These are phyloP conservation scores for Alternaria gaisen DNA, from an alignment of 2,329 filamentous ascomycete genomes.

Conservation along the genomic window DNA sequence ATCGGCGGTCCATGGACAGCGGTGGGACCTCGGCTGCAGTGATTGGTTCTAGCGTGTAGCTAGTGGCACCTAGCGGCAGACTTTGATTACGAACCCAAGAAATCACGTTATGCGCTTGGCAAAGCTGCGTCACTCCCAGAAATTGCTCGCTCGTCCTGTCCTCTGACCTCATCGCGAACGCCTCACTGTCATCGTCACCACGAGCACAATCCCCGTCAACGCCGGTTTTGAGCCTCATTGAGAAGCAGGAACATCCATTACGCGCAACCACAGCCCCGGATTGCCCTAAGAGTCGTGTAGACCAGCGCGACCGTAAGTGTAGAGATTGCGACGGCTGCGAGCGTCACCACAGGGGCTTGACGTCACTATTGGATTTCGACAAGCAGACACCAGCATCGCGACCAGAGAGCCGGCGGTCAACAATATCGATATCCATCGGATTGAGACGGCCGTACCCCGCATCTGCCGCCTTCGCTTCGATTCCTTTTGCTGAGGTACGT, in stretches of 20 bases:
- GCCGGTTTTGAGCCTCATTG: constrained; percentile 40
- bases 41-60: constrained; percentile 17
- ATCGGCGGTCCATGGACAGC: constrained; percentile 26
- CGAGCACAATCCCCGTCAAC: constrained; percentile 38
- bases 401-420: constrained; percentile 27
- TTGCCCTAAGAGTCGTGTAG: constrained; percentile 13
- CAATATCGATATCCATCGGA: constrained; percentile 24
- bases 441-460: constrained; percentile 37
- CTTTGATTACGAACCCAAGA: constrained; percentile 29
- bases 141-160: constrained; percentile 44
- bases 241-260: constrained; percentile 22
- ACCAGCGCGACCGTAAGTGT: not conserved
- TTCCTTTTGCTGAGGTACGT: constrained; percentile 41
- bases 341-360: constrained; percentile 38
- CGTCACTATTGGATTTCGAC: constrained; percentile 39
- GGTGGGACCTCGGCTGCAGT: constrained; percentile 11
- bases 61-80: not conserved
- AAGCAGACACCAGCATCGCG: constrained; percentile 28
- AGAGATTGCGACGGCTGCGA: constrained; percentile 25
- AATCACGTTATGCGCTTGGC: constrained; percentile 45
- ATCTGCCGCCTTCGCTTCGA: constrained; percentile 28
- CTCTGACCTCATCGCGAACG: constrained; percentile 50
- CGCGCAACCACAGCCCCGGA: constrained; percentile 18
- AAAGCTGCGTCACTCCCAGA: constrained; percentile 42
- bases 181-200: constrained; percentile 46